Percentiles rank a stretch among this genome's conserved stretches.
These are phyloP conservation scores for Gautieria morchelliformis DNA, from an alignment of 768 basidiomycete species.

Conservation along the genomic window DNA sequence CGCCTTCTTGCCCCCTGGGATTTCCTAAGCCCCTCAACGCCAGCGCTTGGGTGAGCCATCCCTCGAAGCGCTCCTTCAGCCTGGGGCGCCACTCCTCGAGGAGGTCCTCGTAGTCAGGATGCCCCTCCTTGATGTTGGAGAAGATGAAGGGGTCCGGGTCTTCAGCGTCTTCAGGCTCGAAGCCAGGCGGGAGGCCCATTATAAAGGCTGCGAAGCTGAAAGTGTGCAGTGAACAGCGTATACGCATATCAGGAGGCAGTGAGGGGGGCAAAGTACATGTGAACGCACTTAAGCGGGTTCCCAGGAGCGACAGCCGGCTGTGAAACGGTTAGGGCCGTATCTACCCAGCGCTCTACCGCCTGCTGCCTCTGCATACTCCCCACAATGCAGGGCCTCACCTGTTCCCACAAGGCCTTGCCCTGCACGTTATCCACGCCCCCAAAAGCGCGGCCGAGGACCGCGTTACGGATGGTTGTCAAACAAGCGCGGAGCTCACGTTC, in stretches of 20 bases:
- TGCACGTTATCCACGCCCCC: slow-evolving; percentile 33
- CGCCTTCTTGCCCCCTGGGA: neutral
- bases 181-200: slow-evolving; percentile 40
- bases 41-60: slow-evolving; percentile 42
- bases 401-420: slow-evolving; percentile 31
- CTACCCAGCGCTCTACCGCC: slow-evolving; percentile 45
- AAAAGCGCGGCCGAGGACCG: slow-evolving; percentile 35
- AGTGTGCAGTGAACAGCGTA: neutral
- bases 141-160: slow-evolving; percentile 38
- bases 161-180: slow-evolving; percentile 28
- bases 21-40: slow-evolving; percentile 18
- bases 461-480: slow-evolving; percentile 31
- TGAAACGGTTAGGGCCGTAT: slow-evolving; percentile 33
- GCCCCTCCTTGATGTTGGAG: slow-evolving; percentile 40
- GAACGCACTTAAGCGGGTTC: neutral
- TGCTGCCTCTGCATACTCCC: slow-evolving; percentile 32
- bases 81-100: slow-evolving; percentile 52
- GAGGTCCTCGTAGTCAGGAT: slow-evolving; percentile 50
- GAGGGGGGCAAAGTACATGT: neutral
- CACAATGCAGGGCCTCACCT: slow-evolving; percentile 35
- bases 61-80: slow-evolving; percentile 46
- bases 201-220: slow-evolving; percentile 48
- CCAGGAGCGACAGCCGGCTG: slow-evolving; percentile 13
- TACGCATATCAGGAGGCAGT: neutral
- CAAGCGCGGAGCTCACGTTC: slow-evolving; percentile 45